Evolutionary conservation across 225 moss, liverwort and hornwort genomes (phyloP).

Genomic region (Polytrichum formosum): DNA sequence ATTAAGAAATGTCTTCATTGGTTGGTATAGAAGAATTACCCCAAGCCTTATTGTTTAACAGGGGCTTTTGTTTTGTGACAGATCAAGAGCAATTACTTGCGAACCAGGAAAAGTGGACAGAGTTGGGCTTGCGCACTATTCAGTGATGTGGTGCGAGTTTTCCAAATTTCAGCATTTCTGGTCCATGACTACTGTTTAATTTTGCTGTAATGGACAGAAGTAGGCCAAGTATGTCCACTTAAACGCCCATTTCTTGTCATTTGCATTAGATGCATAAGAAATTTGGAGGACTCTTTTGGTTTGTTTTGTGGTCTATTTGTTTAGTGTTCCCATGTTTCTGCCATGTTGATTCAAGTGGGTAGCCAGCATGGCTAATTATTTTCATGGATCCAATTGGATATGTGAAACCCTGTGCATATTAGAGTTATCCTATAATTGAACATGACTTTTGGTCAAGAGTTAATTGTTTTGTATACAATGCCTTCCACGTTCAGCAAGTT

Average conservation of each 20-base stretch:
- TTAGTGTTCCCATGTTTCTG: too few relatives aligned
- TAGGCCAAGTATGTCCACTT: background rate
- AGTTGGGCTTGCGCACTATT: conserved; percentile 54
- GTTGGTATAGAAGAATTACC: background rate
- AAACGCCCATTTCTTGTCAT: background rate
- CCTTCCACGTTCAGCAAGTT: too few relatives aligned
- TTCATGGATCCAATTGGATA: too few relatives aligned
- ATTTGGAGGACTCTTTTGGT: too few relatives aligned
- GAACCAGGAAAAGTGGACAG: conserved; percentile 71
- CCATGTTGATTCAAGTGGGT: too few relatives aligned
- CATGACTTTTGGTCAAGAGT: too few relatives aligned
- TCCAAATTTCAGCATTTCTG: conserved; percentile 1
- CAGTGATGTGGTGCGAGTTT: conserved; percentile 21
- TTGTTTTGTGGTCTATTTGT: too few relatives aligned
- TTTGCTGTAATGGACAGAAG: conserved; percentile 1
- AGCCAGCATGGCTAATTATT: too few relatives aligned
- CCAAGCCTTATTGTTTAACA: background rate
- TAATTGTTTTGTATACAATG: too few relatives aligned
- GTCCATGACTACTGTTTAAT: background rate
- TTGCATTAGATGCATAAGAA: too few relatives aligned
- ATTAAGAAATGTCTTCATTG: background rate
- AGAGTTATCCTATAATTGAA: too few relatives aligned
- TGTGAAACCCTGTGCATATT: too few relatives aligned
- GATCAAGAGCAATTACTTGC: conserved; percentile 65
- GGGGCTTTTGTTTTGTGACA: conserved; percentile 19